Evolutionary conservation across 805 yeast species (phyloP).

Genomic region (Schwanniomyces vanrijiae): DNA sequence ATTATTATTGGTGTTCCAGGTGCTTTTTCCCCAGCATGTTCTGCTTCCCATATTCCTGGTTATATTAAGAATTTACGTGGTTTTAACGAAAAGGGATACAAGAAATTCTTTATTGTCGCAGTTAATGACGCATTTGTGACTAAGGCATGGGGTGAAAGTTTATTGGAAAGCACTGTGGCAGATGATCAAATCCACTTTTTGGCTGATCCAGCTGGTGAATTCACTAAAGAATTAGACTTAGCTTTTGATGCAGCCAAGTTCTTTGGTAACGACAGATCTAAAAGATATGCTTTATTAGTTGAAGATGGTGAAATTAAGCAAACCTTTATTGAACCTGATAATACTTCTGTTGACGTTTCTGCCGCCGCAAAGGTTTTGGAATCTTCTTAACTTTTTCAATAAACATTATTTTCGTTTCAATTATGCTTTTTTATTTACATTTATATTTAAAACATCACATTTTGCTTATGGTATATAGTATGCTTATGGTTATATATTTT

Average conservation of each 20-base stretch:
- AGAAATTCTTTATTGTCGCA: slow-evolving; percentile 62
- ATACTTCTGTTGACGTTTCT: slow-evolving; percentile 62
- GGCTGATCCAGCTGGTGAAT: slow-evolving; percentile 80
- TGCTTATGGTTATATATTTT: no score
- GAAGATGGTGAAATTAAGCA: slow-evolving; percentile 71
- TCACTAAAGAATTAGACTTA: slow-evolving; percentile 63
- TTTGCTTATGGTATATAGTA: no score
- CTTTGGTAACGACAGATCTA: slow-evolving; percentile 75
- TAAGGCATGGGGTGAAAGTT: slow-evolving; percentile 68
- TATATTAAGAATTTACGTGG: slow-evolving; percentile 51
- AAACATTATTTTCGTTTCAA: not conserved
- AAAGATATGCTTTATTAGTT: slow-evolving; percentile 73
- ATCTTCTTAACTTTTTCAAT: slow-evolving; percentile 19
- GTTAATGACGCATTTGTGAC: slow-evolving; percentile 88
- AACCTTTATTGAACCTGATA: slow-evolving; percentile 78
- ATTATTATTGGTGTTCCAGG: slow-evolving; percentile 48
- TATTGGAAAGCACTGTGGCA: slow-evolving; percentile 19
- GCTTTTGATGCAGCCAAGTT: slow-evolving; percentile 72
- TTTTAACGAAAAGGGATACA: slow-evolving; percentile 66
- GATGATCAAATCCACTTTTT: slow-evolving; percentile 52
- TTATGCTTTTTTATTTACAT: not conserved
- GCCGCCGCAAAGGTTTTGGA: slow-evolving; percentile 46
- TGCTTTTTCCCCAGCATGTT: slow-evolving; percentile 81
- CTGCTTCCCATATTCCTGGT: slow-evolving; percentile 74
- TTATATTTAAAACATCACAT: not conserved